A percentile compares a stretch with the other conserved stretches of the same genome.
Evolutionary conservation across 345 rosid genomes (phyloP).

Genomic region (Eucalyptus shirleyi): DNA sequence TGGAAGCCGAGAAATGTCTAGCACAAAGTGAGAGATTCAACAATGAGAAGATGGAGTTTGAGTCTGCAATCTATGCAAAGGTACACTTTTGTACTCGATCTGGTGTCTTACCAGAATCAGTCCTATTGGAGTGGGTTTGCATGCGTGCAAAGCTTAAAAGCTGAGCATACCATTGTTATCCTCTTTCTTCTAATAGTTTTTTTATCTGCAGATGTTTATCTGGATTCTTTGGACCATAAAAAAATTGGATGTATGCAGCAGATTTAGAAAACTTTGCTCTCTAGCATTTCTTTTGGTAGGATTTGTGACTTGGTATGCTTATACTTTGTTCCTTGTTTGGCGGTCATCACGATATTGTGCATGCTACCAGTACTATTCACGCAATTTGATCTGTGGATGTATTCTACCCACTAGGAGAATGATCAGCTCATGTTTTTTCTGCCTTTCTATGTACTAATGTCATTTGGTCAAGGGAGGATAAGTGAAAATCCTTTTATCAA

Average conservation of each 20-base stretch:
- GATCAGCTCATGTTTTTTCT: background rate
- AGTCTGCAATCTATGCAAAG: slow-evolving; percentile 67
- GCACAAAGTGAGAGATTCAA: slow-evolving; percentile 50
- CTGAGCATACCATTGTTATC: background rate
- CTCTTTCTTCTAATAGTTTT: background rate
- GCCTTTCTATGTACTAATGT: background rate
- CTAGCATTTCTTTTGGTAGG: background rate
- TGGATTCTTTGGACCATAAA: background rate
- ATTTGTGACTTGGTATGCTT: background rate
- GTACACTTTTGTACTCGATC: slow-evolving; percentile 1
- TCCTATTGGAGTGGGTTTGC: background rate
- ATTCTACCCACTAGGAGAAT: background rate
- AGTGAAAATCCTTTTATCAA: background rate
- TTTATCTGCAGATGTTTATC: background rate
- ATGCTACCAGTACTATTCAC: background rate
- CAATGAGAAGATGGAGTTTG: slow-evolving; percentile 58
- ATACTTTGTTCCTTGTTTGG: background rate
- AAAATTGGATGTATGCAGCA: background rate
- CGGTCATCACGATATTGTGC: background rate
- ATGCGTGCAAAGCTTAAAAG: background rate
- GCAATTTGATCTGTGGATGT: background rate
- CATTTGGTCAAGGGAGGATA: background rate
- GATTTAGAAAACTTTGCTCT: background rate
- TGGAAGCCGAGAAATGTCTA: slow-evolving; percentile 77
- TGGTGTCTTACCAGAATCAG: background rate